Conservation (phyloP, 306 rosid genomes). For the Sicyos edulis region DNA sequence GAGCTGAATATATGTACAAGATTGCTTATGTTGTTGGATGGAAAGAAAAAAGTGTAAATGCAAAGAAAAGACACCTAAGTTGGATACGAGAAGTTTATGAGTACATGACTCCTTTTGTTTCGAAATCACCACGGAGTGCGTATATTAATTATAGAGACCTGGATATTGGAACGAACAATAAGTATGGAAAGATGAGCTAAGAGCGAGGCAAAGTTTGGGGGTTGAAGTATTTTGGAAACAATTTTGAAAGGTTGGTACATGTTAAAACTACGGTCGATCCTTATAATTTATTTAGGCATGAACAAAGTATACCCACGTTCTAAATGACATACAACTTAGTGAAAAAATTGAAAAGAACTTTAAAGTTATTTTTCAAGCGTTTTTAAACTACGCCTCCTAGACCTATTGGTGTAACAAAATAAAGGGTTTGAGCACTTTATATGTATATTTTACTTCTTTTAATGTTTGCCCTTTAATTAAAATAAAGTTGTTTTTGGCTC, state of each 20-base stretch:
- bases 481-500: too few species aligned
- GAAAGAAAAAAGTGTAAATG: slow-evolving; percentile 33
- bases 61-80: slow-evolving; percentile 33
- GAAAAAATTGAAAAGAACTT: neutral
- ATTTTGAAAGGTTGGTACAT: slow-evolving; percentile 51
- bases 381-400: too few species aligned
- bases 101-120: slow-evolving; percentile 62
- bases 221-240: slow-evolving; percentile 55
- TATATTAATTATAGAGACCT: slow-evolving; percentile 73
- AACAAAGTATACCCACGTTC: slow-evolving; percentile 62
- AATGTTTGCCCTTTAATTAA: too few species aligned
- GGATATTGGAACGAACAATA: slow-evolving; percentile 55
- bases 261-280: slow-evolving; percentile 70
- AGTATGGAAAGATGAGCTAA: slow-evolving; percentile 35
- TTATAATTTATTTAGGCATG: slow-evolving; percentile 65
- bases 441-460: too few species aligned
- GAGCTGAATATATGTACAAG: slow-evolving; percentile 55
- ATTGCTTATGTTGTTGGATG: slow-evolving; percentile 43
- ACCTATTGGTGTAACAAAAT: neutral
- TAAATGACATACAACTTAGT: neutral
- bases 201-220: slow-evolving; percentile 60
- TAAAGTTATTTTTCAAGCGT: neutral
- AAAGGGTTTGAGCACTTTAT: too few species aligned
- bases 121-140: slow-evolving; percentile 57
- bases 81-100: slow-evolving; percentile 65